Conservation (phyloP, 1,139 yeast genomes). For the Debaryomyces sp. region DNA sequence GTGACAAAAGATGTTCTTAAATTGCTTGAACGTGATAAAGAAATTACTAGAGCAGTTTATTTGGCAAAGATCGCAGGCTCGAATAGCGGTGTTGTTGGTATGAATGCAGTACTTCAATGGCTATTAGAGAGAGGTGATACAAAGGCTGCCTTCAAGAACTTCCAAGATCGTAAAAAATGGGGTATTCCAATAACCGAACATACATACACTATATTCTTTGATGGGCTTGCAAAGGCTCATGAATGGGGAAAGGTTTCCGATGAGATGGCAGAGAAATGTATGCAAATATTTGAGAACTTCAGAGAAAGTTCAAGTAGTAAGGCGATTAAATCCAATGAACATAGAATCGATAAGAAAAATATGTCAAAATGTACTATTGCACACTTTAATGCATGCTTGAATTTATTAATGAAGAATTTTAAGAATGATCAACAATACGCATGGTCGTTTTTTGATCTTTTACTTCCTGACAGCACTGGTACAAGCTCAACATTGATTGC, state of each 20-base stretch:
- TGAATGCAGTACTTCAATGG: conserved; percentile 60
- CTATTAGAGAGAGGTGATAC: conserved; percentile 44
- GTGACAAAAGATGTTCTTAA: conserved; percentile 56
- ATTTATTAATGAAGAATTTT: conserved; percentile 38
- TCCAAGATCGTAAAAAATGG: conserved; percentile 62
- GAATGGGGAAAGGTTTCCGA: conserved; percentile 37
- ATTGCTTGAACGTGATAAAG: conserved; percentile 50
- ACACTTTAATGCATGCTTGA: conserved; percentile 43
- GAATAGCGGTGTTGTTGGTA: conserved; percentile 55
- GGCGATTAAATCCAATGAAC: background rate
- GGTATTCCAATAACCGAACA: conserved; percentile 55
- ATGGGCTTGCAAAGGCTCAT: conserved; percentile 52
- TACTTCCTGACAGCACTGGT: conserved; percentile 21
- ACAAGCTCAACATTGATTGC: conserved; percentile 26
- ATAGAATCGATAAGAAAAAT: background rate
- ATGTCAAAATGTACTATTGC: conserved; percentile 25
- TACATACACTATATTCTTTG: conserved; percentile 57
- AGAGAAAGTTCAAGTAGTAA: background rate
- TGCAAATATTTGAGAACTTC: conserved; percentile 27
- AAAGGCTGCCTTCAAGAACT: conserved; percentile 48
- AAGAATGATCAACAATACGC: conserved; percentile 35
- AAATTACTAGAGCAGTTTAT: conserved; percentile 52
- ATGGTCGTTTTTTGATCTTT: conserved; percentile 42
- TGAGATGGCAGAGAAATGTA: conserved; percentile 23
- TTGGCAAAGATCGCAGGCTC: conserved; percentile 50